Percentiles rank a stretch among this genome's conserved stretches.
Conservation (phyloP, 2,329 filamentous ascomycete genomes). For the Tolypocladium ophioglossoides region DNA sequence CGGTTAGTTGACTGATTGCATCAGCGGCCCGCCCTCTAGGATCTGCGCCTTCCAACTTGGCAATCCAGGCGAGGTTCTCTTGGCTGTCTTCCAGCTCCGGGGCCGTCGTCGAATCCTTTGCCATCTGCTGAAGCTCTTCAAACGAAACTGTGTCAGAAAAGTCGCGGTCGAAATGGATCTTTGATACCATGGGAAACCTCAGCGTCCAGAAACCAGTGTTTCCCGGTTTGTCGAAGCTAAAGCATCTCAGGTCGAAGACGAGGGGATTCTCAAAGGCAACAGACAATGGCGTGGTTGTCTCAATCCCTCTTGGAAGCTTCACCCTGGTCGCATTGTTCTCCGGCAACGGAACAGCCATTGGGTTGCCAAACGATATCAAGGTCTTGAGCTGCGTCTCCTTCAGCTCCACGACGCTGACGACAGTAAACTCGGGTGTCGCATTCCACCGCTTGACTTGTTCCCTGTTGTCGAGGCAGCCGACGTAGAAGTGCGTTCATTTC, state of each 20-base stretch:
- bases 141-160: slow-evolving; percentile 61
- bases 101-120: slow-evolving; percentile 40
- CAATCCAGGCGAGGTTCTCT: slow-evolving; percentile 51
- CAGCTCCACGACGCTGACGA: slow-evolving; percentile 55
- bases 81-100: slow-evolving; percentile 44
- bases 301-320: slow-evolving; percentile 32
- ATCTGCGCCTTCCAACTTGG: slow-evolving; percentile 46
- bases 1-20: slow-evolving; percentile 33
- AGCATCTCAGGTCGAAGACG: slow-evolving; percentile 71
- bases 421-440: slow-evolving; percentile 48
- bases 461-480: slow-evolving; percentile 67
- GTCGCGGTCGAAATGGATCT: slow-evolving; percentile 66
- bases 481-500: slow-evolving; percentile 70
- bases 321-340: slow-evolving; percentile 33
- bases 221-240: slow-evolving; percentile 63
- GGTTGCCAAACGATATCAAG: slow-evolving; percentile 38
- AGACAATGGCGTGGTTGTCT: slow-evolving; percentile 30
- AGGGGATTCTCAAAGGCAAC: slow-evolving; percentile 58
- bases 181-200: slow-evolving; percentile 65
- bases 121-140: slow-evolving; percentile 57
- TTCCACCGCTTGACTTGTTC: slow-evolving; percentile 40
- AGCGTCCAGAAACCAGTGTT: slow-evolving; percentile 63
- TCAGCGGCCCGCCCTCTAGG: slow-evolving; percentile 32
- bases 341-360: slow-evolving; percentile 23
- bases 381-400: slow-evolving; percentile 38